phyloP scores from a whole-genome alignment of 2,329 filamentous ascomycete species.

The Fusarium sp. region DNA sequence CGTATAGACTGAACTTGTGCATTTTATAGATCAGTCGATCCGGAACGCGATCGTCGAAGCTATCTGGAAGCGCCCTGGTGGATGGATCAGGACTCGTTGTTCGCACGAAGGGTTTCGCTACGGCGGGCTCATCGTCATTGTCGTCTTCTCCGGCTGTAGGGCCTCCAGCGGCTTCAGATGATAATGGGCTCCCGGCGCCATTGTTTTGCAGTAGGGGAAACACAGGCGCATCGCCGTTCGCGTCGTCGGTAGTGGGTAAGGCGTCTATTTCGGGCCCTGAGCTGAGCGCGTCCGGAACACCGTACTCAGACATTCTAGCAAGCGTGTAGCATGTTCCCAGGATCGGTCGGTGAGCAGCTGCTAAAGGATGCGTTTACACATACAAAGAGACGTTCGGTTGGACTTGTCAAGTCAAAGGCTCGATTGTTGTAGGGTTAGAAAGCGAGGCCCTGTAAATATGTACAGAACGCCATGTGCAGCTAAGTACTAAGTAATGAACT shows the following conservation, averaged over 20 bases:
- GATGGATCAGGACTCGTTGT: slow-evolving; percentile 64
- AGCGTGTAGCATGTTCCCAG: slow-evolving; percentile 20
- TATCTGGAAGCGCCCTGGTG: slow-evolving; percentile 47
- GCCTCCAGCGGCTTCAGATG: slow-evolving; percentile 43
- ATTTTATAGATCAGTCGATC: slow-evolving; percentile 71
- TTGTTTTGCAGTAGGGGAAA: slow-evolving; percentile 55
- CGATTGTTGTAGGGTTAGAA: background rate
- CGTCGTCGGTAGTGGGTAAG: slow-evolving; percentile 30
- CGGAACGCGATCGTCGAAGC: slow-evolving; percentile 50
- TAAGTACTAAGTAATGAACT: background rate
- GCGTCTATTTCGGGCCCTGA: slow-evolving; percentile 31
- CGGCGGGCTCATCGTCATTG: slow-evolving; percentile 68
- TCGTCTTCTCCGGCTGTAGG: slow-evolving; percentile 58
- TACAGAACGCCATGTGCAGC: background rate
- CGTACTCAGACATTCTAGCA: slow-evolving; percentile 45
- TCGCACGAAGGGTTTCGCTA: slow-evolving; percentile 69
- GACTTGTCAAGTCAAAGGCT: background rate
- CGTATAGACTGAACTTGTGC: slow-evolving; percentile 98
- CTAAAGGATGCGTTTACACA: background rate
- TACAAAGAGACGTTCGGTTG: background rate
- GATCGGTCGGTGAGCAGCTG: slow-evolving; percentile 3
- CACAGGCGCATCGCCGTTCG: slow-evolving; percentile 44
- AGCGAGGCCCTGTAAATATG: background rate
- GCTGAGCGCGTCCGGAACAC: slow-evolving; percentile 39
- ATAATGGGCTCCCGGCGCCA: slow-evolving; percentile 47